Evolutionary conservation across 2,329 filamentous ascomycete species (phyloP), one percentile per base, ranked within the genome.

Genomic region (Neophaeococcomyces mojaviensis): DNA sequence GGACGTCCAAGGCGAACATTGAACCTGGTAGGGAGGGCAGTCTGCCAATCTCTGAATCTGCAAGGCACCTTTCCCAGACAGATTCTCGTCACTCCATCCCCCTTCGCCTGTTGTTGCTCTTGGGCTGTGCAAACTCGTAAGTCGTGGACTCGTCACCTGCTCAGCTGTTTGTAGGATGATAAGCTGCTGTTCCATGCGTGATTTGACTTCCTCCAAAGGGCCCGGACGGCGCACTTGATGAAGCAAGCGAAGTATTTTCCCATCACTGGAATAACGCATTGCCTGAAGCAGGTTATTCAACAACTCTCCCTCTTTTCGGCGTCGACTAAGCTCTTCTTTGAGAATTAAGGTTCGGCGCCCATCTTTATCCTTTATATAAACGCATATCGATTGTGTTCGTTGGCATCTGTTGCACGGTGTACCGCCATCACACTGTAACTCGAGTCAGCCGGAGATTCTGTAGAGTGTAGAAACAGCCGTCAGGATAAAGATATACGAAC

Each of bases 1-100:
- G 2, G 20, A 52, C 2, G 61, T 63, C 62, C 62, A 64, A 3
- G 61, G 61, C 1, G 30, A 37, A 8, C 61, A 58, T 2, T 57
- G 57, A 3, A 63, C 59, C 6, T 47, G 49, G 34, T 57, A 56
- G 2, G 51, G 44, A 4, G 56, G 53, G 3, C 48, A 45, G 30
- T 56, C 57, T 2, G 51, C 51, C 7, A 56, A 36, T 8, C 47
- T 42, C 38, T 54, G 48, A 3, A 49, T 49, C 15, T 55, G 49
- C n/a, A 53, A 46, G n/a, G n/a, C 13, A 53, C 10, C 53, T 54
- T 26, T 48, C 46, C 5, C 47, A 41, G 3, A 36, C 46, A 26
- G 54, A 47, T n/a, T 20, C 16, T 5, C 6, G 33, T 5, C 19
- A 18, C 33, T 35, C n/a, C n/a, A 15, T 6, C 19, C n/a, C 5